These are phyloP conservation scores for Coleophoma eucalyptorum DNA, from an alignment of 2,329 filamentous ascomycete species.

Conservation along the genomic window DNA sequence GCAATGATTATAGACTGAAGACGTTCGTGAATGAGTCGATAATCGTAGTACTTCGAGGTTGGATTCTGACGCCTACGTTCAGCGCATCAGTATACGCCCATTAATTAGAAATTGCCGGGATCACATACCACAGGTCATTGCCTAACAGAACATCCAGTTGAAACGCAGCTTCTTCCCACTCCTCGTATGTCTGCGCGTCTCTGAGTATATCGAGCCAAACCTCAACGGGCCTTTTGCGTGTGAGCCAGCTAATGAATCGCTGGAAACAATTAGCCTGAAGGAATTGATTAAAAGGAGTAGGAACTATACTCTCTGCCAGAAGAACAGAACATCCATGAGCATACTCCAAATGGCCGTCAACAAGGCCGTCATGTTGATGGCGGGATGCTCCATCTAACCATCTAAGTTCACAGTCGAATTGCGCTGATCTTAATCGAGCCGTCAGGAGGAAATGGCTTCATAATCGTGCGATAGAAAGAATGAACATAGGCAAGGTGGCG, in stretches of 20 bases:
- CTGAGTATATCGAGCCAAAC: constrained; percentile 62
- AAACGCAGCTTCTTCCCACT: constrained; percentile 83
- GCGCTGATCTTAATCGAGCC: background rate
- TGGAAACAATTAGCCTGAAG: constrained; percentile 30
- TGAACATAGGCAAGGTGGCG: background rate
- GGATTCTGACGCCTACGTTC: constrained; percentile 73
- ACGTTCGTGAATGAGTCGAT: constrained; percentile 75
- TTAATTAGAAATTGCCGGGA: background rate
- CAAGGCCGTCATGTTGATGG: constrained; percentile 20
- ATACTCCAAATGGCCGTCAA: constrained; percentile 48
- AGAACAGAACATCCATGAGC: constrained; percentile 56
- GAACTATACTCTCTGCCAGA: constrained; percentile 42
- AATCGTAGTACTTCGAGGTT: constrained; percentile 80
- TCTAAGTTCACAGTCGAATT: background rate
- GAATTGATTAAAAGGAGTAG: background rate
- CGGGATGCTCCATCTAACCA: background rate
- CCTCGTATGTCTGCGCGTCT: constrained; percentile 69
- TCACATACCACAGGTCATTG: constrained; percentile 69
- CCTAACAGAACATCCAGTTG: constrained; percentile 79
- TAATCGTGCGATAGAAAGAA: background rate
- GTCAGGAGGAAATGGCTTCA: background rate
- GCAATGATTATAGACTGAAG: constrained; percentile 67
- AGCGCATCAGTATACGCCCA: constrained; percentile 8
- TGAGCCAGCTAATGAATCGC: constrained; percentile 68
- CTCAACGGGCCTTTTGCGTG: constrained; percentile 58